These are phyloP conservation scores for Citeromyces matritensis DNA, from an alignment of 805 yeast species.

Conservation along the genomic window DNA sequence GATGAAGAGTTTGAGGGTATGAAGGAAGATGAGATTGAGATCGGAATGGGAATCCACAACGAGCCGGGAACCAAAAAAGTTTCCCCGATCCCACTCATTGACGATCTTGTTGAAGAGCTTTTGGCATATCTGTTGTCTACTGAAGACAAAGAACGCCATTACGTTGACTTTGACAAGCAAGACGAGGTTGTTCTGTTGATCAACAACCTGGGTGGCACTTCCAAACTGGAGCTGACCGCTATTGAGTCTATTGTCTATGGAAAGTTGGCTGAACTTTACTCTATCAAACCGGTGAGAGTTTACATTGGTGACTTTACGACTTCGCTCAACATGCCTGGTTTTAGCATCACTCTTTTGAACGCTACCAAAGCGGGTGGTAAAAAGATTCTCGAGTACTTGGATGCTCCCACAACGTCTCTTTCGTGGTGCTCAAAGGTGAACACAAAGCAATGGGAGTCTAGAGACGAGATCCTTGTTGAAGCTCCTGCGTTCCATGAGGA, in stretches of 20 bases:
- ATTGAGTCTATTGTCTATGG: conserved; percentile 47
- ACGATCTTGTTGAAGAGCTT: conserved; percentile 41
- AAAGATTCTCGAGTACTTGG: conserved; percentile 39
- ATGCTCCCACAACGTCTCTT: conserved; percentile 62
- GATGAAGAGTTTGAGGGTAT: conserved; percentile 19
- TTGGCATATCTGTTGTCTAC: conserved; percentile 45
- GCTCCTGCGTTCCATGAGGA: conserved; percentile 16
- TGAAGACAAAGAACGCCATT: conserved; percentile 64
- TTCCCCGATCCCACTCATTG: conserved; percentile 57
- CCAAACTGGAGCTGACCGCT: conserved; percentile 63
- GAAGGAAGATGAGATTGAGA: conserved; percentile 54
- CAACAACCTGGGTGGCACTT: conserved; percentile 85
- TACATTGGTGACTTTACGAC: conserved; percentile 75
- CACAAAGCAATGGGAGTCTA: conserved; percentile 9
- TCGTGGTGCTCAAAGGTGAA: conserved; percentile 54
- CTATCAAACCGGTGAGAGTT: conserved; percentile 50
- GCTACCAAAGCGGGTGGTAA: conserved; percentile 34
- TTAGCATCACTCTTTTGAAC: conserved; percentile 71
- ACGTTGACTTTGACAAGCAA: conserved; percentile 45
- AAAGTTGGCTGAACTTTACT: conserved; percentile 33
- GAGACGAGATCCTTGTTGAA: conserved; percentile 11
- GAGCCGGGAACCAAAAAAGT: conserved; percentile 72
- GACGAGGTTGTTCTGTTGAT: conserved; percentile 59
- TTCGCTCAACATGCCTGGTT: conserved; percentile 85
- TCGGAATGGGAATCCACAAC: conserved; percentile 94